Conservation (phyloP, 2,329 filamentous ascomycete genomes). For the Diplodia mutila region DNA sequence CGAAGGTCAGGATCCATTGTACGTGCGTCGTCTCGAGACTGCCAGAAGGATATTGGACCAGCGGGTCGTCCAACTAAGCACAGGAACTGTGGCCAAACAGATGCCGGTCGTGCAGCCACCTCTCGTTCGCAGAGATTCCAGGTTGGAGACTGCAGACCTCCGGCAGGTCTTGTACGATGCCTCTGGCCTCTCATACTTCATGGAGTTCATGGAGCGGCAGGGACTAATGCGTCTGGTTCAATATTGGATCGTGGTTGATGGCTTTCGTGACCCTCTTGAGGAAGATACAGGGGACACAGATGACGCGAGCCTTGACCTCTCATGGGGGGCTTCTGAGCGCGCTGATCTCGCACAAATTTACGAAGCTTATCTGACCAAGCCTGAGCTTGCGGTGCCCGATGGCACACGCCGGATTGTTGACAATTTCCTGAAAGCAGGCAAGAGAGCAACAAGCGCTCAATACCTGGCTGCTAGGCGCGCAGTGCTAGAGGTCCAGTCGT, state of each 20-base stretch:
- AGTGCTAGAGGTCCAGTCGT: constrained; percentile 79
- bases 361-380: constrained; percentile 81
- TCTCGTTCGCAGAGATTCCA: constrained; percentile 56
- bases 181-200: constrained; percentile 93
- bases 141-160: constrained; percentile 74
- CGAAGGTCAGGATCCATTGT: constrained; percentile 80
- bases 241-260: constrained; percentile 98
- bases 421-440: constrained; percentile 78
- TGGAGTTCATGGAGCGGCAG: constrained; percentile 98
- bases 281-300: constrained; percentile 75
- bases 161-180: constrained; percentile 87
- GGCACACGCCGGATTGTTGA: constrained; percentile 71
- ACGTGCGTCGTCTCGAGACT: constrained; percentile 86
- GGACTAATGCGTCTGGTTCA: constrained; percentile 86
- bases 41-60: constrained; percentile 89
- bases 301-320: constrained; percentile 52
- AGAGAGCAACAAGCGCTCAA: constrained; percentile 74
- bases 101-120: constrained; percentile 45
- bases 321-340: constrained; percentile 83
- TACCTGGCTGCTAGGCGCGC: constrained; percentile 82
- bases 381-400: constrained; percentile 77
- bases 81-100: constrained; percentile 58
- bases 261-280: constrained; percentile 91
- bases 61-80: constrained; percentile 79
- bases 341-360: constrained; percentile 89